A percentile compares a stretch with the other conserved stretches of the same genome.
phyloP scores from a whole-genome alignment of 768 basidiomycete genomes.

The Phlebiopsis gigantea region DNA sequence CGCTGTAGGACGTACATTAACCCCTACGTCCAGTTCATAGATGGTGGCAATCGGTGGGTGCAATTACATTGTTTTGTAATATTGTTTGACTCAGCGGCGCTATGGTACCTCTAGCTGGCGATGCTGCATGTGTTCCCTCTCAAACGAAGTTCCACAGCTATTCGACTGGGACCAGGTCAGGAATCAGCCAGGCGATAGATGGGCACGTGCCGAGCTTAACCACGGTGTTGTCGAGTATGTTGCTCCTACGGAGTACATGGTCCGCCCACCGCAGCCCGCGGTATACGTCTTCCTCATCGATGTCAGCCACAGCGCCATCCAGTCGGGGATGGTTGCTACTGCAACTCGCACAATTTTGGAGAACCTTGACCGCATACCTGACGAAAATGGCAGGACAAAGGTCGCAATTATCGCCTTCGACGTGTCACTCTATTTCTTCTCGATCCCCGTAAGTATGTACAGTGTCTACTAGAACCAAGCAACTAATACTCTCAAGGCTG shows the following conservation, averaged over 20 bases:
- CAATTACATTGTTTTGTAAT: not conserved
- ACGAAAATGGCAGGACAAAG: slow-evolving; percentile 90
- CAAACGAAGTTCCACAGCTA: slow-evolving; percentile 95
- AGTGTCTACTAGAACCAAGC: not conserved
- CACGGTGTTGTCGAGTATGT: slow-evolving; percentile 94
- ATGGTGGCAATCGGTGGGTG: slow-evolving; percentile 85
- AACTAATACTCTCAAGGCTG: slow-evolving; percentile 39
- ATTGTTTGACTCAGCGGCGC: not conserved
- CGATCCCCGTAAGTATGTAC: slow-evolving; percentile 59
- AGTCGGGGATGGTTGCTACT: slow-evolving; percentile 97
- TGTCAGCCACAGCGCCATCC: slow-evolving; percentile 87
- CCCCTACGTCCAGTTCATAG: slow-evolving; percentile 96
- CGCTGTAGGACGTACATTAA: slow-evolving; percentile 97
- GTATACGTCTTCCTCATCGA: slow-evolving; percentile 98
- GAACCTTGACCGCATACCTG: slow-evolving; percentile 91
- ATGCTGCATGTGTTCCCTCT: slow-evolving; percentile 98
- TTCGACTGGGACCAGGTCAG: slow-evolving; percentile 97
- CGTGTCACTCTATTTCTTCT: slow-evolving; percentile 93
- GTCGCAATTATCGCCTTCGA: slow-evolving; percentile 92
- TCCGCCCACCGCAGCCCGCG: slow-evolving; percentile 94
- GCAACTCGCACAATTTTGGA: slow-evolving; percentile 96
- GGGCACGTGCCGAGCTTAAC: slow-evolving; percentile 91
- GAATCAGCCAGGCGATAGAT: slow-evolving; percentile 93
- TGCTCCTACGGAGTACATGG: slow-evolving; percentile 99
- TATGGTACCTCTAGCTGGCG: slow-evolving; percentile 91